A percentile compares a stretch with the other conserved stretches of the same genome.
Evolutionary conservation across 805 yeast species (phyloP).

Genomic region (Candida pini): DNA sequence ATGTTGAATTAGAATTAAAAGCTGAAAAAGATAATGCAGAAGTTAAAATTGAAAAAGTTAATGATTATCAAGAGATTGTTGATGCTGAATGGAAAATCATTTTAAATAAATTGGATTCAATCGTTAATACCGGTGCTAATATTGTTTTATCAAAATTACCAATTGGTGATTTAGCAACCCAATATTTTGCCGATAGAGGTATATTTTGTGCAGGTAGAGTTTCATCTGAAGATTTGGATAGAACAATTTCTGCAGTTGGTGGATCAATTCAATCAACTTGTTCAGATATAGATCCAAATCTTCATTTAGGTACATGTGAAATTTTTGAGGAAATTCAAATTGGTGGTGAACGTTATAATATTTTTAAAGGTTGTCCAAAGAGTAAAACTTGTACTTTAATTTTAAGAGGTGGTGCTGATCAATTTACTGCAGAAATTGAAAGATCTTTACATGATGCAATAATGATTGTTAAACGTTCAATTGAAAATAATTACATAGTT

Average conservation of each 20-base stretch:
- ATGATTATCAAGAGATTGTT: conserved; percentile 91
- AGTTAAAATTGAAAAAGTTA: conserved; percentile 89
- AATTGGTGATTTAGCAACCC: conserved; percentile 98
- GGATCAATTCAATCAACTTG: conserved; percentile 80
- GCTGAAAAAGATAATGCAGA: conserved; percentile 99
- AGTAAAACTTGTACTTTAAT: conserved; percentile 91
- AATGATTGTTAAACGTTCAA: conserved; percentile 95
- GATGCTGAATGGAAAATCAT: conserved; percentile 99
- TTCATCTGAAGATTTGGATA: conserved; percentile 78
- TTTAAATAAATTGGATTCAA: conserved; percentile 75
- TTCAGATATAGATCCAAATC: conserved; percentile 52
- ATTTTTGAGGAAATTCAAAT: conserved; percentile 89
- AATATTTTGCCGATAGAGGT: conserved; percentile 92
- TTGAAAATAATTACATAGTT: conserved; percentile 79
- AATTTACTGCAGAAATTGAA: conserved; percentile 97
- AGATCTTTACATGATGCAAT: conserved; percentile 97
- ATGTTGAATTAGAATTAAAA: conserved; percentile 92
- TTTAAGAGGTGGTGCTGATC: conserved; percentile 97
- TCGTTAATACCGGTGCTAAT: conserved; percentile 81
- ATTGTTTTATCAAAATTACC: conserved; percentile 92
- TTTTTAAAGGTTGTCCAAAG: conserved; percentile 88
- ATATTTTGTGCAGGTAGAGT: conserved; percentile 98
- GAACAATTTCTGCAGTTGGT: conserved; percentile 92
- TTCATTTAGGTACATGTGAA: conserved; percentile 80
- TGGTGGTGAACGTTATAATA: conserved; percentile 91